A percentile compares a stretch with the other conserved stretches of the same genome.
Evolutionary conservation across 345 rosid species (phyloP).

Genomic region (Gossypium longicalyx): DNA sequence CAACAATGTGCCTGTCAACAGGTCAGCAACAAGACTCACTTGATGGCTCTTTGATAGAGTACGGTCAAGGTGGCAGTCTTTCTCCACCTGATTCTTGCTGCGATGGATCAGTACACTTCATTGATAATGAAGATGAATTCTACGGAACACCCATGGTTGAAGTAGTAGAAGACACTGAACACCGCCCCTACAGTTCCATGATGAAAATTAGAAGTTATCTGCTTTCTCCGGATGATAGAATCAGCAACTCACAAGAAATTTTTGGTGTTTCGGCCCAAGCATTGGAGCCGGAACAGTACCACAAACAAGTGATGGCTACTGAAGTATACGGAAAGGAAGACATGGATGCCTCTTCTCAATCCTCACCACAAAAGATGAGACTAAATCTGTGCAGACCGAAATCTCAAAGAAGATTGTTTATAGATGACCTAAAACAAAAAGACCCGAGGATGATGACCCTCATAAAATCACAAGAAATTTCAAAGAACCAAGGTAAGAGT

Average conservation of each 20-base stretch:
- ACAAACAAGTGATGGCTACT: slow-evolving; percentile 14
- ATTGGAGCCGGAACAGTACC: slow-evolving; percentile 19
- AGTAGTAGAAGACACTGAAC: slow-evolving; percentile 10
- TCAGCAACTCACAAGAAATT: slow-evolving; percentile 18
- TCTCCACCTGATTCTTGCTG: slow-evolving; percentile 20
- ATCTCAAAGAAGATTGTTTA: slow-evolving; percentile 36
- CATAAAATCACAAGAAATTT: slow-evolving; percentile 20
- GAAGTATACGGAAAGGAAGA: slow-evolving; percentile 23
- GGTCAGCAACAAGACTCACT: slow-evolving; percentile 16
- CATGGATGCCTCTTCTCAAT: slow-evolving; percentile 12
- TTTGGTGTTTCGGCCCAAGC: slow-evolving; percentile 19
- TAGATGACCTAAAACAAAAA: slow-evolving; percentile 16
- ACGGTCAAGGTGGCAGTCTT: slow-evolving; percentile 13
- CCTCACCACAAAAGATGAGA: slow-evolving; percentile 11
- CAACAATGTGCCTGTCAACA: slow-evolving; percentile 27
- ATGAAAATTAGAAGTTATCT: slow-evolving; percentile 1
- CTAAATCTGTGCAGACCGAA: slow-evolving; percentile 14
- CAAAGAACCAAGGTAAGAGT: slow-evolving; percentile 38
- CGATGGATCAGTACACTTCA: slow-evolving; percentile 17
- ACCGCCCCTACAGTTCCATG: slow-evolving; percentile 11
- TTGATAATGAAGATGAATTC: slow-evolving; percentile 17
- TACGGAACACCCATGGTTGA: slow-evolving; percentile 14
- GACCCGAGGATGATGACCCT: slow-evolving; percentile 14
- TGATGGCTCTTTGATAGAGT: slow-evolving; percentile 13
- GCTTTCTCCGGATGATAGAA: slow-evolving; percentile 15